Base-by-base conservation (phyloP, 805 yeast species). In the Sugiyamaella qingdaonensis region DNA sequence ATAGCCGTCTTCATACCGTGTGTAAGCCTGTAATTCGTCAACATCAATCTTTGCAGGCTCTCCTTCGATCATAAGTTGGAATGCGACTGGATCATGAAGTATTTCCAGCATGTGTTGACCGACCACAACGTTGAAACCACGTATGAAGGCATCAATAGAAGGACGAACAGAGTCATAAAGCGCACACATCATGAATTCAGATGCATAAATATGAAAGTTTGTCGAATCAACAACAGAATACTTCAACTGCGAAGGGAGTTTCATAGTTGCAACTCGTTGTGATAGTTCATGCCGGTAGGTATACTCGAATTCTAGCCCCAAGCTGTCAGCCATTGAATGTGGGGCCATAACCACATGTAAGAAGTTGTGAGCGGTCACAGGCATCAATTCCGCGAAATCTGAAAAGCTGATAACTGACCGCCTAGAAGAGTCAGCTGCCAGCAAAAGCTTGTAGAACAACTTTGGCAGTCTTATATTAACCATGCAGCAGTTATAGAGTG, bases 1-100 rank as follows among this genome's bases (percentile, higher is more conserved):
- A 53, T 68, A 78, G 2, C 77, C 65, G 70, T 19, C 78, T 69
- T 56, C 57, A 59, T 78, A 78, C 27, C 61, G 68, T 1, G 74
- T 74, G 46, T 69, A 68, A 4, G 59, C 56, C 48, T 68, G 66
- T 71, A 79, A 71, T 50, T 75, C 78, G 16, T 64, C 61, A 13
- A 77, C 62, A 52, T 73, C 64, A 4, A 78, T 68, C 35, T 74
- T 74, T 39, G 58, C 65, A 10, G 67, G 66, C 8, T 14, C 19
- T 0, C 79, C 81, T 33, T 80, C 77, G 11, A 76, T 65, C n/a
- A 74, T 60, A 2, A 24, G 14, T 51, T 53, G 52, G 14, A 67
- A 52, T 7, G 57, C 63, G 7, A 34, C 24, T 2, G 59, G 37
- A 13, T 54, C 37, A 11, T 14, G 13, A 14, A 39, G 4, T 19